These are phyloP conservation scores for Tetrapisispora pingtungensis DNA, from an alignment of 805 yeast species.

Conservation along the genomic window DNA sequence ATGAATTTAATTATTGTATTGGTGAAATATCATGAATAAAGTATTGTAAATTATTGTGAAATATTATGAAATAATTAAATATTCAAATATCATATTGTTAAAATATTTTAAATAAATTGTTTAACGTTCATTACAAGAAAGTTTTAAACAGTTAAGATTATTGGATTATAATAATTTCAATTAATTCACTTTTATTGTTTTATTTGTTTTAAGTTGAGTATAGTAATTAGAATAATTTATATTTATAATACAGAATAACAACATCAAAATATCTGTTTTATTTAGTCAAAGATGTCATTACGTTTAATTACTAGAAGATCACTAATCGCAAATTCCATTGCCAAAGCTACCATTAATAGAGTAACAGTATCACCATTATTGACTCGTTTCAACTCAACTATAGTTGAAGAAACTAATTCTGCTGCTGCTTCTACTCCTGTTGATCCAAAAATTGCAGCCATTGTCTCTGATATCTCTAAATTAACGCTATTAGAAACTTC, in stretches of 20 bases:
- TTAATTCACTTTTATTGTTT: too few relatives aligned
- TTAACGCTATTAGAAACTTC: slow-evolving; percentile 91
- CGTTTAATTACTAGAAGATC: slow-evolving; percentile 16
- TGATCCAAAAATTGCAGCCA: slow-evolving; percentile 77
- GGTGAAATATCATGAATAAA: too few relatives aligned
- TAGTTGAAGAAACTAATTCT: slow-evolving; percentile 2
- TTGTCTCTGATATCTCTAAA: slow-evolving; percentile 84
- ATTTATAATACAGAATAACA: neutral
- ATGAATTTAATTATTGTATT: too few relatives aligned
- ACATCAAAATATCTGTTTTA: neutral
- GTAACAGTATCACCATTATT: neutral
- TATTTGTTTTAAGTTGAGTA: too few relatives aligned
- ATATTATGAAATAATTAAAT: too few relatives aligned
- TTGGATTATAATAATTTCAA: too few relatives aligned
- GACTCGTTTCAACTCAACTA: slow-evolving; percentile 5
- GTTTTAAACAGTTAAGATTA: too few relatives aligned
- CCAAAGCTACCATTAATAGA: neutral
- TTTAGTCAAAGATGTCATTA: slow-evolving; percentile 2
- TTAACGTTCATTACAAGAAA: too few relatives aligned
- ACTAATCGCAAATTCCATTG: slow-evolving; percentile 2
- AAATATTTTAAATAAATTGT: too few relatives aligned
- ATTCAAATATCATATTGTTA: too few relatives aligned
- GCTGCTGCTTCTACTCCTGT: slow-evolving; percentile 33
- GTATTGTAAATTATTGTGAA: too few relatives aligned
- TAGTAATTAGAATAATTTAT: too few relatives aligned